Evolutionary conservation across 2,329 filamentous ascomycete species (phyloP).

Genomic region (Fusarium secorum): DNA sequence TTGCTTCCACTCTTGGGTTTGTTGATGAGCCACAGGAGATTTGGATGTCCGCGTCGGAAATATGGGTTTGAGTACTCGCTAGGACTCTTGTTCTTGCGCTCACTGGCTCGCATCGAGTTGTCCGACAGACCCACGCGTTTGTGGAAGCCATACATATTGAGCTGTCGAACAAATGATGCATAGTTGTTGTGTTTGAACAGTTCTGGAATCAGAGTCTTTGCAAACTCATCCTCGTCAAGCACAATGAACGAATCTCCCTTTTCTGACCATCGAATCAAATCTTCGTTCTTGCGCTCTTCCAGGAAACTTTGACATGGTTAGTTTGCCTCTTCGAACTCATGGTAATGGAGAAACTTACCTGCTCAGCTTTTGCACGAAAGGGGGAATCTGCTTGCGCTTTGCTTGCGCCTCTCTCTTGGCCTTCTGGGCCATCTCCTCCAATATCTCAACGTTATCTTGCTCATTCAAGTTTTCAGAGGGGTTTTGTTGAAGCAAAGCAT

Average conservation of each 20-base stretch:
- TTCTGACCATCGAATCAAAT: conserved; percentile 96
- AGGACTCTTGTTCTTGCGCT: conserved; percentile 95
- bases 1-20: conserved; percentile 83
- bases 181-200: conserved; percentile 99
- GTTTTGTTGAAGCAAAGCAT: conserved; percentile 49
- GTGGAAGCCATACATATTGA: conserved; percentile 99
- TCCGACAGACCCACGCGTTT: conserved; percentile 93
- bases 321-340: background rate
- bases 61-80: conserved; percentile 98
- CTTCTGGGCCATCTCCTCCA: conserved; percentile 80
- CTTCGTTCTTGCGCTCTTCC: conserved; percentile 90
- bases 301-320: conserved; percentile 74
- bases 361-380: conserved; percentile 97
- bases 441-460: conserved; percentile 76
- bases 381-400: conserved; percentile 94
- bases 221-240: conserved; percentile 97
- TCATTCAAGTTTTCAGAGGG: conserved; percentile 51
- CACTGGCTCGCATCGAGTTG: conserved; percentile 96
- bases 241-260: conserved; percentile 97
- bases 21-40: conserved; percentile 94
- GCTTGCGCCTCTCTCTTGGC: conserved; percentile 88
- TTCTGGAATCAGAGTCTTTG: conserved; percentile 94
- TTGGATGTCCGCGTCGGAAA: conserved; percentile 91
- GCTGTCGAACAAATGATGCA: conserved; percentile 91
- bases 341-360: conserved; percentile 68